Evolutionary conservation across 768 basidiomycete genomes (phyloP).

Genomic region (Dentipellis fragilis): DNA sequence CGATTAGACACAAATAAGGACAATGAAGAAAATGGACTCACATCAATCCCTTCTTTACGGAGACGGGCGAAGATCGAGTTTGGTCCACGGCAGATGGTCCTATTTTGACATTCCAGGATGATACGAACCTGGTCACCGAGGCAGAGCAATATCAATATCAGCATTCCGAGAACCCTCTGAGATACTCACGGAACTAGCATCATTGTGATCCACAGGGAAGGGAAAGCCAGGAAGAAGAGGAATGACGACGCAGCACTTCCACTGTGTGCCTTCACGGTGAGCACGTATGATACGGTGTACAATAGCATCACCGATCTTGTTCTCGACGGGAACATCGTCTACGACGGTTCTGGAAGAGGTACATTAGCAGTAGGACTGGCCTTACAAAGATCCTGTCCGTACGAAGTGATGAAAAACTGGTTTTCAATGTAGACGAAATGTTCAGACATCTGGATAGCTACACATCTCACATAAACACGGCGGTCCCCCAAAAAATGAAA

Average conservation of each 20-base stretch:
- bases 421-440: slow-evolving; percentile 99
- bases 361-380: background rate
- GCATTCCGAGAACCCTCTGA: background rate
- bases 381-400: slow-evolving; percentile 19
- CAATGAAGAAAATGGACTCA: slow-evolving; percentile 24
- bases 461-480: background rate
- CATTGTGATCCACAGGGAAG: slow-evolving; percentile 84
- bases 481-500: background rate
- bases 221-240: slow-evolving; percentile 91
- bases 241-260: slow-evolving; percentile 90
- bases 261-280: slow-evolving; percentile 66
- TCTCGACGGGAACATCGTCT: slow-evolving; percentile 81
- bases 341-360: slow-evolving; percentile 53
- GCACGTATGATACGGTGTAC: slow-evolving; percentile 87
- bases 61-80: slow-evolving; percentile 85
- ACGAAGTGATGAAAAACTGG: slow-evolving; percentile 89
- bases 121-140: slow-evolving; percentile 60
- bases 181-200: slow-evolving; percentile 73
- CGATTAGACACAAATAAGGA: background rate
- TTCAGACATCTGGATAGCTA: slow-evolving; percentile 87
- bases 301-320: slow-evolving; percentile 89
- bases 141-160: slow-evolving; percentile 2
- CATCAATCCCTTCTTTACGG: slow-evolving; percentile 81
- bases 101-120: slow-evolving; percentile 91
- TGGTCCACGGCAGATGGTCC: slow-evolving; percentile 80